Percentiles rank a stretch among this genome's conserved stretches.
Conservation (phyloP, 331 rosid species). For the Malus hybrid region DNA sequence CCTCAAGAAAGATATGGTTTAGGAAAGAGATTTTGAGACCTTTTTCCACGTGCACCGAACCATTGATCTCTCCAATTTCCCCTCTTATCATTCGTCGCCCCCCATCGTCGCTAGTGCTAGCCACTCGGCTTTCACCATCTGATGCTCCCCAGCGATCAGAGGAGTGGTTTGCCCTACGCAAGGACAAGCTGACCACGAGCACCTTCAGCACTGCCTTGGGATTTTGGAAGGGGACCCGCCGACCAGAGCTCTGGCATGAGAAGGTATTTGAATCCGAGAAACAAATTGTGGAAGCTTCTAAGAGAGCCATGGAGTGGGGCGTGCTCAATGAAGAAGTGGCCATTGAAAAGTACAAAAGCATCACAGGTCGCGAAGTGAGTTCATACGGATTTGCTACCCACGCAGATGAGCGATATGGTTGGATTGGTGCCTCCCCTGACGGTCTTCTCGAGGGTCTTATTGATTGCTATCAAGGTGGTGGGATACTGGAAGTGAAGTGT, state of each 20-base stretch:
- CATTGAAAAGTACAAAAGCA: conserved; percentile 56
- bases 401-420: conserved; percentile 41
- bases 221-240: conserved; percentile 81
- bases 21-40: conserved; percentile 18
- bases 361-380: conserved; percentile 73
- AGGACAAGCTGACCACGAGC: conserved; percentile 82
- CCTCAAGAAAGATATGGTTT: conserved; percentile 14
- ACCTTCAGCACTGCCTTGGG: conserved; percentile 94
- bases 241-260: conserved; percentile 79
- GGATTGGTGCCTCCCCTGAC: conserved; percentile 99
- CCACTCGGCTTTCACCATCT: conserved; percentile 31
- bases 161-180: conserved; percentile 95
- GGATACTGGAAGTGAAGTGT: conserved; percentile 88
- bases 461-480: conserved; percentile 51
- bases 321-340: conserved; percentile 68
- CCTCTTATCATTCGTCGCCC: conserved; percentile 19
- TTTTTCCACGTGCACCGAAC: conserved; percentile 30
- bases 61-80: conserved; percentile 1
- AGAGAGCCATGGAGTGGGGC: conserved; percentile 89
- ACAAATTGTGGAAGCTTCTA: conserved; percentile 30
- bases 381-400: conserved; percentile 74
- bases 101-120: conserved; percentile 35
- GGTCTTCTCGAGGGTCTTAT: conserved; percentile 86
- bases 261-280: conserved; percentile 55
- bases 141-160: conserved; percentile 78